Evolutionary conservation across 2,329 filamentous ascomycete genomes (phyloP), one percentile per base, ranked within the genome.

Genomic region (Diaporthe ilicicola): DNA sequence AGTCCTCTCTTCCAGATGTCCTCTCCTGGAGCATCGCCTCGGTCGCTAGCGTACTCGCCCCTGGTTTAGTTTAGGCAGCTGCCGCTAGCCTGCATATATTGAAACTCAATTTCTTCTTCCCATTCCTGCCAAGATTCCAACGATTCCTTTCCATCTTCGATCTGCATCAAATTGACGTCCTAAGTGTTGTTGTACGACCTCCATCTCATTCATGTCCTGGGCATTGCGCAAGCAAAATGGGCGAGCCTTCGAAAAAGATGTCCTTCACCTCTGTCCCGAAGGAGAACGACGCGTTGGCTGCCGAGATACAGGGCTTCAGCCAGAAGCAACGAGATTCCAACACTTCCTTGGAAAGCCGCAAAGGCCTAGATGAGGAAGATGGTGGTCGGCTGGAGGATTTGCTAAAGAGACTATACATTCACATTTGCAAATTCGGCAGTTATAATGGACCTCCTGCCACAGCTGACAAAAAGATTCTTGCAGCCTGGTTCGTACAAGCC

Each of bases 381-480:
- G 22, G 19, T 7, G 5, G 27, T 24, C 13, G n/a, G 24, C 34
- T 69, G n/a, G 42, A 65, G 27, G 27, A n/a, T 12, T 15, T 71
- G 3, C 46, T 71, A 17, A 27, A 44, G 24, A 54, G 37, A 42
- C 29, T 71, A 3, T 65, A 69, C 50, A 12, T 22, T 8, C 22
- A 53, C 24, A 71, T 71, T 15, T 34, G 37, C 27, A 24, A 59
- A 3, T 65, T 71, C 12, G 29, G 32, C 10, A 34, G 4, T 19
- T 59, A 64, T n/a, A 8, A 27, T 88, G 3, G 88, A 86, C 61
- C 87, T 4, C n/a, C 54, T 12, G 13, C 48, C 7, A 59, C 64
- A 13, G 24, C 69, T 19, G 55, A 56, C 50, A 29, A 55, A 7
- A 29, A 22, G 46, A 70, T 70, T 4, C 4, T 71, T 13, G 70